A percentile compares a stretch with the other conserved stretches of the same genome.
Conservation (phyloP, 495 filamentous ascomycete genomes). For the Aspergillus cristatus region DNA sequence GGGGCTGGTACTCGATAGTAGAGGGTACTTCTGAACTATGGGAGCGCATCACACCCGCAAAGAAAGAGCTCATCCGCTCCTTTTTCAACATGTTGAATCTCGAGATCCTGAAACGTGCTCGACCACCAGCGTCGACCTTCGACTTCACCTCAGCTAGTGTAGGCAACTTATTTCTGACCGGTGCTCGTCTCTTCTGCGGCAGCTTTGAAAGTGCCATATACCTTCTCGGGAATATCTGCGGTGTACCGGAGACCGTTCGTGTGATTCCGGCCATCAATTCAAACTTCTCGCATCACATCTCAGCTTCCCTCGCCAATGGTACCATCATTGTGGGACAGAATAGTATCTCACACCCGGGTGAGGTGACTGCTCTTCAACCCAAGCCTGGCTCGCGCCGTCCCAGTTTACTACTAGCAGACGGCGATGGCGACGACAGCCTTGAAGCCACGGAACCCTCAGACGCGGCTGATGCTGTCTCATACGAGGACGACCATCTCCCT, state of each 20-base stretch:
- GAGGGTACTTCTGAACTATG: slow-evolving; percentile 71
- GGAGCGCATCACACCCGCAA: slow-evolving; percentile 65
- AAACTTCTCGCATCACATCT: slow-evolving; percentile 91
- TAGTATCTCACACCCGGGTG: slow-evolving; percentile 78
- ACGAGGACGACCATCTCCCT: slow-evolving; percentile 81
- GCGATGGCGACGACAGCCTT: slow-evolving; percentile 25
- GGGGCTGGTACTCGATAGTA: slow-evolving; percentile 85
- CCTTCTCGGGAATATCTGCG: slow-evolving; percentile 70
- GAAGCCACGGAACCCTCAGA: slow-evolving; percentile 68
- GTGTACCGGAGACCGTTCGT: slow-evolving; percentile 56
- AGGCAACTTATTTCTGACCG: slow-evolving; percentile 90
- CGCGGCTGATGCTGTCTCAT: slow-evolving; percentile 21
- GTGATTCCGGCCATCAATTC: slow-evolving; percentile 88
- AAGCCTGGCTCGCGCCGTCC: slow-evolving; percentile 21
- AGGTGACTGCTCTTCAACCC: slow-evolving; percentile 39
- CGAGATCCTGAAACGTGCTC: slow-evolving; percentile 79
- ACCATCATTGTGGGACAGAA: slow-evolving; percentile 85
- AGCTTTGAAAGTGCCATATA: slow-evolving; percentile 77
- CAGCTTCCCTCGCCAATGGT: slow-evolving; percentile 67
- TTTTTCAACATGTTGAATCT: slow-evolving; percentile 82
- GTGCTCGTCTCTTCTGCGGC: slow-evolving; percentile 71
- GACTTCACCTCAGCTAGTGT: slow-evolving; percentile 82
- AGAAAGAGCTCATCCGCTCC: slow-evolving; percentile 84
- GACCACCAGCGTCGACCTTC: slow-evolving; percentile 68
- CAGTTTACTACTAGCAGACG: slow-evolving; percentile 34